These are phyloP conservation scores for Haplosporangium sp. DNA, from an alignment of 371 early-diverging fungal species.

Conservation along the genomic window DNA sequence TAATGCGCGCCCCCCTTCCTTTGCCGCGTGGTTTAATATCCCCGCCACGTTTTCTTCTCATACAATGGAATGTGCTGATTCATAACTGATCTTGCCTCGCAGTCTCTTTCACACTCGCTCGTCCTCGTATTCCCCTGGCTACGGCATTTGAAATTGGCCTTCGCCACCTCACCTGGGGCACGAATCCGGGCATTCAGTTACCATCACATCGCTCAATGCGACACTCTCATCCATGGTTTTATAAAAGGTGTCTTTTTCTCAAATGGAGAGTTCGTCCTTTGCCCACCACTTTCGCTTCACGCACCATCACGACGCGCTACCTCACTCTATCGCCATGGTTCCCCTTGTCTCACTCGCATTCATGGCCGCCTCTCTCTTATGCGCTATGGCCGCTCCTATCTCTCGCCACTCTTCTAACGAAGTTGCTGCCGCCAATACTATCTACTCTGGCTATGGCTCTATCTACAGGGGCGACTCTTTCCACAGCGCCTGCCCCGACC, in stretches of 20 bases:
- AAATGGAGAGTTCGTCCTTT: no score
- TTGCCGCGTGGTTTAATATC: no score
- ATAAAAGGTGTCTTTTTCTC: background rate
- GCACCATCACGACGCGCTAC: background rate
- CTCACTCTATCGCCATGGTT: background rate
- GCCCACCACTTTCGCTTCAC: background rate
- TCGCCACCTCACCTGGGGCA: background rate
- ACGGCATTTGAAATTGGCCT: background rate
- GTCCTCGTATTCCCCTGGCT: background rate
- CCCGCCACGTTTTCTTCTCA: no score
- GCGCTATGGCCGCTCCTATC: constrained; percentile 15
- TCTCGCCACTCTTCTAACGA: background rate
- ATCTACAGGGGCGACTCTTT: constrained; percentile 6
- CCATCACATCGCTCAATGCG: background rate
- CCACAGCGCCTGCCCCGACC: constrained; percentile 28
- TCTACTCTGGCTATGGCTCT: constrained; percentile 25
- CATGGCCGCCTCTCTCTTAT: constrained; percentile 11
- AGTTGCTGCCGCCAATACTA: constrained; percentile 9
- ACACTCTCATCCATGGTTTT: background rate
- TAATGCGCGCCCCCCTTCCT: no score
- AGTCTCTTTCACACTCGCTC: no score
- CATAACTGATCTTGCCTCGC: no score
- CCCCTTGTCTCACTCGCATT: constrained; percentile 12
- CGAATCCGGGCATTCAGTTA: background rate
- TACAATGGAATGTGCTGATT: no score